Percentiles rank a stretch among this genome's conserved stretches.
Evolutionary conservation across 148 eudicot species (phyloP).

Genomic region (Rhododendron molle): DNA sequence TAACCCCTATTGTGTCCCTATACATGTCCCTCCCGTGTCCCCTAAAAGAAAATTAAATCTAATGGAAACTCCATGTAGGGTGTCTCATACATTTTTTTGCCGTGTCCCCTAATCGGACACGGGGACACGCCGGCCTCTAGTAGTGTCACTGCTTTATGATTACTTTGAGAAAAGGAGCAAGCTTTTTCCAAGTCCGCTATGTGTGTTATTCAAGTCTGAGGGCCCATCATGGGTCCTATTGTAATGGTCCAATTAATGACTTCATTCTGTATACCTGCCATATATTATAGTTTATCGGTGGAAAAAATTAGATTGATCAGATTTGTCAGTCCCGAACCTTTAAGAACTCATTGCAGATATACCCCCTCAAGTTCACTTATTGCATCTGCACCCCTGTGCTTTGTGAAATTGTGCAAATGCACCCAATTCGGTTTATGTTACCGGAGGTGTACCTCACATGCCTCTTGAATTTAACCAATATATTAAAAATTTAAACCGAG

Average conservation of each 20-base stretch:
- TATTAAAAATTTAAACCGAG: neutral
- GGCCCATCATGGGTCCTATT: neutral
- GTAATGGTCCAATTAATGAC: neutral
- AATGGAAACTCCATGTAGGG: no score
- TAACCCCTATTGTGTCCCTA: no score
- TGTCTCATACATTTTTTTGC: no score
- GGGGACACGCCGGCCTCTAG: no score
- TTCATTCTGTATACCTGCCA: neutral
- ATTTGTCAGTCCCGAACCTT: neutral
- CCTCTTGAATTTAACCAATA: neutral
- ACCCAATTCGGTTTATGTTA: neutral
- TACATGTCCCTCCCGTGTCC: no score
- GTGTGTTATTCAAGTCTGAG: neutral
- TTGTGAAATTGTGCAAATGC: neutral
- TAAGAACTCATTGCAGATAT: neutral
- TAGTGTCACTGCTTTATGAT: neutral
- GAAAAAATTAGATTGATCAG: neutral
- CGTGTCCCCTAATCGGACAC: no score
- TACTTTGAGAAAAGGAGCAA: neutral
- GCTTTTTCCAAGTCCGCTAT: neutral
- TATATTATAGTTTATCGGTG: neutral
- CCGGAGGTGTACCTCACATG: neutral
- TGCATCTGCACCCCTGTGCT: neutral
- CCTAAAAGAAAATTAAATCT: no score
- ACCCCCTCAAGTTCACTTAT: neutral